phyloP scores from a whole-genome alignment of 805 yeast genomes.

The Hanseniaspora vineae region DNA sequence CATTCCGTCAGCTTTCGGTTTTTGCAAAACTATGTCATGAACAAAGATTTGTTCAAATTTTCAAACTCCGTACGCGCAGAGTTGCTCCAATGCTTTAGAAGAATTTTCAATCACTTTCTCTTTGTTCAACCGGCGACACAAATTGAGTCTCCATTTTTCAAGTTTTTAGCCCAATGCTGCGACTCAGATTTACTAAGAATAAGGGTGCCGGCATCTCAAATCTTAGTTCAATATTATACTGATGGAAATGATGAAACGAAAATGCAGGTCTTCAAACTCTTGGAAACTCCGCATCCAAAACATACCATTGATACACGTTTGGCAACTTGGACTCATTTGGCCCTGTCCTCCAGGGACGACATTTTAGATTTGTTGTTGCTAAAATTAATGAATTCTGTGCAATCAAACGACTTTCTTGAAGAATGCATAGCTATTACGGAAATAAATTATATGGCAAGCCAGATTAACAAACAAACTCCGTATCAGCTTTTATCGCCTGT shows the following conservation, averaged over 20 bases:
- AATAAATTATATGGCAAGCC: slow-evolving; percentile 41
- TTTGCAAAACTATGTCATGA: neutral
- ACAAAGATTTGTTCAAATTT: neutral
- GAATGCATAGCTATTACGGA: slow-evolving; percentile 58
- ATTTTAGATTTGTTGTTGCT: slow-evolving; percentile 52
- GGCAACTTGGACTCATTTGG: slow-evolving; percentile 51
- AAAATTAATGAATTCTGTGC: slow-evolving; percentile 52
- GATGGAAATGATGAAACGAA: neutral
- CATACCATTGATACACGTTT: slow-evolving; percentile 7
- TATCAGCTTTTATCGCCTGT: slow-evolving; percentile 74
- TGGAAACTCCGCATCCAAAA: neutral
- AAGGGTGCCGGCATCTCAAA: slow-evolving; percentile 36
- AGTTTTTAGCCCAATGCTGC: slow-evolving; percentile 29
- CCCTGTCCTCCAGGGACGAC: slow-evolving; percentile 51
- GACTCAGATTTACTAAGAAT: slow-evolving; percentile 38
- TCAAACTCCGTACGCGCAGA: neutral
- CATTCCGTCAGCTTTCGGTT: neutral
- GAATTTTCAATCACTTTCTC: neutral
- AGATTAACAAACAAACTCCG: slow-evolving; percentile 43
- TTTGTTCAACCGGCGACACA: neutral
- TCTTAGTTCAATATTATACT: slow-evolving; percentile 35
- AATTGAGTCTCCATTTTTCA: slow-evolving; percentile 19
- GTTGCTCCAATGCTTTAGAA: neutral
- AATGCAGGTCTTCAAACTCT: neutral
- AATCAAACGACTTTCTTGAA: slow-evolving; percentile 45